Percentiles rank a stretch among this genome's conserved stretches.
phyloP scores from a whole-genome alignment of 1,284 basidiomycete genomes.

The Ceratobasidium papillatum region DNA sequence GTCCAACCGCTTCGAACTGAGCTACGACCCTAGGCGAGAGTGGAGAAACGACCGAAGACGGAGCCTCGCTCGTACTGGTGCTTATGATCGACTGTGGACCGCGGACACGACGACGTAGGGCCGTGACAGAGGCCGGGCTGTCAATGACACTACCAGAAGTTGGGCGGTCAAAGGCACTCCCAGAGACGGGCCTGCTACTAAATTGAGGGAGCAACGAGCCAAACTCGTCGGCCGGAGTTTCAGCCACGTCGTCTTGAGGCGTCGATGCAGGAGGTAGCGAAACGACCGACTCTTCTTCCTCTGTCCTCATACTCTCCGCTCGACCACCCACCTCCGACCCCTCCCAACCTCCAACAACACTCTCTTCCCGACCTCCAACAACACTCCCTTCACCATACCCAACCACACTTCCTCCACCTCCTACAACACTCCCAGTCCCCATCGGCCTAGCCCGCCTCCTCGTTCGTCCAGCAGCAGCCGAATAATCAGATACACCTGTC shows the following conservation, averaged over 20 bases:
- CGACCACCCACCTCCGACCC: slow-evolving; percentile 4
- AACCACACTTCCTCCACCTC: not conserved
- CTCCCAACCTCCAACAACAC: not conserved
- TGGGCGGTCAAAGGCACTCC: not conserved
- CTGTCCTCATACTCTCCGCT: not conserved
- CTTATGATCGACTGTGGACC: not conserved
- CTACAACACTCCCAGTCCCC: slow-evolving; percentile 16
- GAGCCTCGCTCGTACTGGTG: slow-evolving; percentile 3
- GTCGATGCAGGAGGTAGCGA: not conserved
- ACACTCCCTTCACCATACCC: slow-evolving; percentile 10
- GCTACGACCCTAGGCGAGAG: slow-evolving; percentile 24
- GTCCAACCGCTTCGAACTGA: not conserved
- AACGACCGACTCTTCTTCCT: not conserved
- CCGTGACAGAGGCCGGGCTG: not conserved
- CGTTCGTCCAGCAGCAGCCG: not conserved
- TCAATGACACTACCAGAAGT: not conserved
- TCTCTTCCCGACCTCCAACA: slow-evolving; percentile 5
- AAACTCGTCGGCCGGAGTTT: not conserved
- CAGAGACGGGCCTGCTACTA: not conserved
- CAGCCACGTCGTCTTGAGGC: not conserved
- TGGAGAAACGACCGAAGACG: slow-evolving; percentile 28
- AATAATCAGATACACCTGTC: not conserved
- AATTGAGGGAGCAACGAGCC: not conserved
- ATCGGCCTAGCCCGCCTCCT: slow-evolving; percentile 7
- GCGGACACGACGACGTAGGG: not conserved